Evolutionary conservation across 495 filamentous ascomycete genomes (phyloP).

Genomic region (Elasticomyces elasticus): DNA sequence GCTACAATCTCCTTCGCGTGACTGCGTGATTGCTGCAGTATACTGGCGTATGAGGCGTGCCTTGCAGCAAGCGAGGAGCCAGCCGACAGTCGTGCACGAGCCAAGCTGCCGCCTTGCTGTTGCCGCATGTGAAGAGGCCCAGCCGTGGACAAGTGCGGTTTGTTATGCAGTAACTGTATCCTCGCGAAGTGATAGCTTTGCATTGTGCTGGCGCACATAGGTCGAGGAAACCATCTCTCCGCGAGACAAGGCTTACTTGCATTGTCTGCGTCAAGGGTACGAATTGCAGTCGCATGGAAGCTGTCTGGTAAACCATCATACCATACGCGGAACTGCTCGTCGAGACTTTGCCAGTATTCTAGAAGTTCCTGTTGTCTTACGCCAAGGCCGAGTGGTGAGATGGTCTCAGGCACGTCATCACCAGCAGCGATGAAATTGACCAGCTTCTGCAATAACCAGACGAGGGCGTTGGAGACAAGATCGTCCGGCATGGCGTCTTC

Average conservation of each 20-base stretch:
- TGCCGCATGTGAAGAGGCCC: constrained; percentile 20
- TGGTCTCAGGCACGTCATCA: constrained; percentile 35
- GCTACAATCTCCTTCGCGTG: constrained; percentile 51
- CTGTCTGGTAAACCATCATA: constrained; percentile 47
- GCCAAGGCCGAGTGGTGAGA: constrained; percentile 36
- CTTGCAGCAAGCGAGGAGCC: constrained; percentile 37
- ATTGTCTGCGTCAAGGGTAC: background rate
- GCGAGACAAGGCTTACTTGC: constrained; percentile 39
- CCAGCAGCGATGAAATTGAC: constrained; percentile 51
- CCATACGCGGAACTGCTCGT: constrained; percentile 50
- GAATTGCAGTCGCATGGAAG: constrained; percentile 44
- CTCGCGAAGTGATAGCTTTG: constrained; percentile 57
- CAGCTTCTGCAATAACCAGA: constrained; percentile 55
- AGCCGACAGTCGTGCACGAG: background rate
- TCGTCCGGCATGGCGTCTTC: constrained; percentile 51
- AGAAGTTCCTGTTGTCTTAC: constrained; percentile 45
- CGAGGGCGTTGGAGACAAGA: constrained; percentile 49
- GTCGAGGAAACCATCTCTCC: constrained; percentile 46
- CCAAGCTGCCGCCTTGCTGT: background rate
- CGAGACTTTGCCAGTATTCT: constrained; percentile 47
- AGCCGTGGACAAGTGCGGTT: constrained; percentile 48
- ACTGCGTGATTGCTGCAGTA: constrained; percentile 42
- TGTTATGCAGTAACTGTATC: constrained; percentile 52
- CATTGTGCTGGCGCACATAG: constrained; percentile 56
- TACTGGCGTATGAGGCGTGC: constrained; percentile 44